Conservation (phyloP, 148 eudicot species). For the Rhododendron griersonianum region DNA sequence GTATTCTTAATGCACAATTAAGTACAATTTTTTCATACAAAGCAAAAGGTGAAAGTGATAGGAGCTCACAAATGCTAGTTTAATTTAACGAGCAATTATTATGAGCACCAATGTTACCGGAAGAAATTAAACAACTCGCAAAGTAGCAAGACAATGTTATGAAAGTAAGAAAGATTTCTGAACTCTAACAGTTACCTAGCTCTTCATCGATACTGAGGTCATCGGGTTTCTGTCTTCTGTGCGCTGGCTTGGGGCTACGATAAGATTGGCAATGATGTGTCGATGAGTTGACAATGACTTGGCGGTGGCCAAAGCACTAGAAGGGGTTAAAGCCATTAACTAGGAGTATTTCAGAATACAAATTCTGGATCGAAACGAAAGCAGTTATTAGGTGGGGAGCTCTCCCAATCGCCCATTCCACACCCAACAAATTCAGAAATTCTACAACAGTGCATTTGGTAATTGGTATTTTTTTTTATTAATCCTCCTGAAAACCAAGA, state of each 20-base stretch:
- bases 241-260: not conserved
- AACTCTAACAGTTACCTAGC: not conserved
- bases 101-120: not conserved
- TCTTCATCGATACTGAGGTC: not conserved
- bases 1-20: not conserved
- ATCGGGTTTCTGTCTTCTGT: not conserved
- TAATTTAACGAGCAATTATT: not conserved
- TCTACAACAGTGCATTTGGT: not conserved
- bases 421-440: not conserved
- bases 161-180: not conserved
- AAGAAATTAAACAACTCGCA: not conserved
- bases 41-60: not conserved
- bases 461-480: no score
- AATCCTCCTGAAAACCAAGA: no score
- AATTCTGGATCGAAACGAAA: not conserved
- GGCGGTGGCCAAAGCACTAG: not conserved
- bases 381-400: not conserved
- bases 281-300: not conserved
- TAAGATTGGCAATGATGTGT: not conserved
- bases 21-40: not conserved
- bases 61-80: not conserved
- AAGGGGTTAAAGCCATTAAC: not conserved
- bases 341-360: not conserved
- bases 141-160: not conserved
- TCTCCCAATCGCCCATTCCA: not conserved